A percentile compares a stretch with the other conserved stretches of the same genome.
phyloP scores from a whole-genome alignment of 805 yeast species.

The Hanseniaspora guilliermondii region DNA sequence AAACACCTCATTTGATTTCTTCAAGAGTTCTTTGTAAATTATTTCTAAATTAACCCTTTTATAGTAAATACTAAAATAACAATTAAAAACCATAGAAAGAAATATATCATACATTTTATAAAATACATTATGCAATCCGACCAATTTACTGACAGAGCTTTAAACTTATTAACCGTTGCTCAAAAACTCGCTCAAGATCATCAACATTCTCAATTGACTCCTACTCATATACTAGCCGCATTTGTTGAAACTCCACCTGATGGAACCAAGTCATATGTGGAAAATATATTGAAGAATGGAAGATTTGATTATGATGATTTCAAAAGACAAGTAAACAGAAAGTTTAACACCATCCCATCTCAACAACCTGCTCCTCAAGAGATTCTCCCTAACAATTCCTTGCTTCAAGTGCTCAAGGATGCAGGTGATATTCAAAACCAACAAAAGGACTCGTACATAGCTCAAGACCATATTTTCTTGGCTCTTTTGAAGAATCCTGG shows the following conservation, averaged over 20 bases:
- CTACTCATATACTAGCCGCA: slow-evolving; percentile 87
- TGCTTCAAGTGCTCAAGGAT: slow-evolving; percentile 58
- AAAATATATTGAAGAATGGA: slow-evolving; percentile 72
- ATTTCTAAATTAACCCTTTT: too few species aligned
- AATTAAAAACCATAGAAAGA: neutral
- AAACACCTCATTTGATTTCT: too few species aligned
- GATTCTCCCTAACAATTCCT: slow-evolving; percentile 59
- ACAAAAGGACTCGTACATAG: slow-evolving; percentile 83
- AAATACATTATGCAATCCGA: slow-evolving; percentile 34
- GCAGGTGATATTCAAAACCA: slow-evolving; percentile 70
- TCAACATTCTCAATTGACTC: slow-evolving; percentile 68
- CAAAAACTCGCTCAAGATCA: slow-evolving; percentile 73
- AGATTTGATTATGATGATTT: slow-evolving; percentile 76
- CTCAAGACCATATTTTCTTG: slow-evolving; percentile 83
- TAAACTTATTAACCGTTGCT: slow-evolving; percentile 66
- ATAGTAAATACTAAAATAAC: neutral
- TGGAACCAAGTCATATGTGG: slow-evolving; percentile 52
- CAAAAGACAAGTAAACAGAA: slow-evolving; percentile 68
- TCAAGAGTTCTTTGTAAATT: too few species aligned
- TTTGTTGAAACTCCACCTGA: slow-evolving; percentile 54
- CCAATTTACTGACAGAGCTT: slow-evolving; percentile 89
- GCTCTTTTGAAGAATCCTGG: slow-evolving; percentile 73
- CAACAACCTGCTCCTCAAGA: slow-evolving; percentile 85
- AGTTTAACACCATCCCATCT: slow-evolving; percentile 70
- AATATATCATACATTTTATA: neutral